Conservation (phyloP, 805 yeast genomes). For the Wickerhamiella lipophila region DNA sequence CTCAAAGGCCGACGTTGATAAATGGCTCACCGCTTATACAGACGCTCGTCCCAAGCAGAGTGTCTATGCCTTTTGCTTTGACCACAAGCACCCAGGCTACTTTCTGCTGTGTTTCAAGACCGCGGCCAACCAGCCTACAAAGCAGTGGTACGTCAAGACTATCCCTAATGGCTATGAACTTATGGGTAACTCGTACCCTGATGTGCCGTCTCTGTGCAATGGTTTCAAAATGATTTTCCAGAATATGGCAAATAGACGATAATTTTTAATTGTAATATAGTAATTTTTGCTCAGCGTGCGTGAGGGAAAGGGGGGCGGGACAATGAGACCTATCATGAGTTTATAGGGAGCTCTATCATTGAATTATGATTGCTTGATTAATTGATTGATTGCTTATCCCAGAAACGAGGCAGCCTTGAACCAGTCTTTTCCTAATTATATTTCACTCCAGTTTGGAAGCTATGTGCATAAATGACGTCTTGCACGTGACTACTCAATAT, state of each 20-base stretch:
- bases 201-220: constrained; percentile 75
- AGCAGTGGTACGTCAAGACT: constrained; percentile 85
- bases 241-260: constrained; percentile 4
- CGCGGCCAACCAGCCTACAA: constrained; percentile 35
- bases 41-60: constrained; percentile 84
- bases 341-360: too few relatives aligned
- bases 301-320: too few relatives aligned
- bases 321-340: too few relatives aligned
- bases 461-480: background rate
- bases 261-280: background rate
- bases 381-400: too few relatives aligned
- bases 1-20: constrained; percentile 61
- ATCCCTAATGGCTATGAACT: constrained; percentile 76
- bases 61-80: constrained; percentile 81
- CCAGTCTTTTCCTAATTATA: too few relatives aligned
- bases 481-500: too few relatives aligned
- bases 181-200: constrained; percentile 74
- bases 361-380: too few relatives aligned
- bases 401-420: too few relatives aligned
- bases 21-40: constrained; percentile 79
- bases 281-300: background rate
- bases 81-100: constrained; percentile 90
- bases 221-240: constrained; percentile 65
- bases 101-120: constrained; percentile 78
- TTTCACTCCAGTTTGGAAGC: background rate